Percentiles rank a stretch among this genome's conserved stretches.
These are phyloP conservation scores for Saraca asoca DNA, from an alignment of 331 rosid genomes.

Conservation along the genomic window DNA sequence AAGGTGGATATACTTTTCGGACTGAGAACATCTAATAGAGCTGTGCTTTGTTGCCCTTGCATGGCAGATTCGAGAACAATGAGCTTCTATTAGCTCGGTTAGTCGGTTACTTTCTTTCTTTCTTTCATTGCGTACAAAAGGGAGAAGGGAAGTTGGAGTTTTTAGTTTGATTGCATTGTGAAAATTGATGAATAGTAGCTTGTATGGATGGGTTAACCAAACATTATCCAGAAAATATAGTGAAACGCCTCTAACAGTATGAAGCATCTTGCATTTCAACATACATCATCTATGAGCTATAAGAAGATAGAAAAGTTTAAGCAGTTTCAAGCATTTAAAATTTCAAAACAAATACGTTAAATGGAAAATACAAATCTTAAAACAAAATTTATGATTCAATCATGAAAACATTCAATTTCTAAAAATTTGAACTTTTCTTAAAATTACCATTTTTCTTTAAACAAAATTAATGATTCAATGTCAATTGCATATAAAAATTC, in stretches of 20 bases:
- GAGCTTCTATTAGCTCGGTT: not conserved
- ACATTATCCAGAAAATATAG: not conserved
- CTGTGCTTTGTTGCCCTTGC: slow-evolving; percentile 1
- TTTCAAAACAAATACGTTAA: too few species aligned
- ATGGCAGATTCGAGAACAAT: slow-evolving; percentile 6
- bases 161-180: not conserved
- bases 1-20: slow-evolving; percentile 64
- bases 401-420: too few species aligned
- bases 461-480: too few species aligned
- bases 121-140: not conserved
- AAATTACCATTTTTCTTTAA: too few species aligned
- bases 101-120: slow-evolving; percentile 7
- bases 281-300: too few species aligned
- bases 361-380: too few species aligned
- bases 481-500: too few species aligned
- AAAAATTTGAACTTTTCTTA: too few species aligned
- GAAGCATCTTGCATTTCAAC: too few species aligned
- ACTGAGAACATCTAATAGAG: slow-evolving; percentile 35
- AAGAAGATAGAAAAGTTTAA: too few species aligned
- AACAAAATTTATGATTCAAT: too few species aligned
- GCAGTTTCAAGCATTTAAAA: too few species aligned
- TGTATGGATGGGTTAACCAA: not conserved
- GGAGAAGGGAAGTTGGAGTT: not conserved
- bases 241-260: not conserved
- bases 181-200: not conserved